Evolutionary conservation across 306 rosid species (phyloP).

Genomic region (Ormosia emarginata): DNA sequence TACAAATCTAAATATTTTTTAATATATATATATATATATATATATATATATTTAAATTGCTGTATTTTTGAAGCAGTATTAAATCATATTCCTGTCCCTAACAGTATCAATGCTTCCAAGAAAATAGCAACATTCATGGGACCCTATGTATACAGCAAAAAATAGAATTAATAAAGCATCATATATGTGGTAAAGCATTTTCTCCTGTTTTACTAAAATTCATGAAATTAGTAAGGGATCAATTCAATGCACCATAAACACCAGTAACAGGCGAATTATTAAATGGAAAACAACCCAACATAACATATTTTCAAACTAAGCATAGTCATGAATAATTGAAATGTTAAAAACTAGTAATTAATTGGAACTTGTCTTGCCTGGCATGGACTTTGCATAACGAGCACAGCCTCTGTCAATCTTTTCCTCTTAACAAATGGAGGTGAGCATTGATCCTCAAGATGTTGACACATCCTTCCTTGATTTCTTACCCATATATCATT

Average conservation of each 20-base stretch:
- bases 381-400: slow-evolving; percentile 44
- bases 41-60: neutral
- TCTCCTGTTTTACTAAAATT: neutral
- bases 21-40: too few relatives aligned
- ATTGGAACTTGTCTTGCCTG: slow-evolving; percentile 47
- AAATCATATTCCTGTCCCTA: neutral
- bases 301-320: neutral
- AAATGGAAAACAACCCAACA: neutral
- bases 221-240: neutral
- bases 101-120: neutral
- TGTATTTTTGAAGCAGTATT: neutral
- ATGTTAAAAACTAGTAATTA: neutral
- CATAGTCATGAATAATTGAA: slow-evolving; percentile 2
- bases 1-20: too few relatives aligned
- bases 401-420: slow-evolving; percentile 61
- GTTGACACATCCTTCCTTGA: slow-evolving; percentile 29
- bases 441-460: slow-evolving; percentile 33
- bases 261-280: neutral
- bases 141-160: neutral
- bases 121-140: neutral
- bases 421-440: slow-evolving; percentile 38
- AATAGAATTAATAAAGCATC: neutral
- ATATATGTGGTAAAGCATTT: neutral
- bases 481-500: slow-evolving; percentile 41
- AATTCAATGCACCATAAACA: slow-evolving; percentile 2